A percentile compares a stretch with the other conserved stretches of the same genome.
Evolutionary conservation across 2,329 filamentous ascomycete species (phyloP).

Genomic region (Exutisphaerella laricina): DNA sequence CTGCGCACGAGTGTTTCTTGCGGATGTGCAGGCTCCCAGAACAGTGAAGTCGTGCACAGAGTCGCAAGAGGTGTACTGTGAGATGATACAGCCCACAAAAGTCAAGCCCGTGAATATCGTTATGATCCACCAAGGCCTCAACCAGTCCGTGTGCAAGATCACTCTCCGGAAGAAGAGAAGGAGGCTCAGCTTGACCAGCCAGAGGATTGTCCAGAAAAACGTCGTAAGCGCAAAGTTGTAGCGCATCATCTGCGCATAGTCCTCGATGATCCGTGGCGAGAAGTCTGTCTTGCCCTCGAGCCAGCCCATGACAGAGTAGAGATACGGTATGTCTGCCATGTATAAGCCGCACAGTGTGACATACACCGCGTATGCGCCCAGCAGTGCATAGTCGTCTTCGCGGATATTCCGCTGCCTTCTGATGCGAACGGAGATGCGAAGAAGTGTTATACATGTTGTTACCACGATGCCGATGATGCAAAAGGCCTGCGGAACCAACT

Average conservation of each 20-base stretch:
- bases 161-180: conserved; percentile 13
- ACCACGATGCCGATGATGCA: conserved; percentile 12
- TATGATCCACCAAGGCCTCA: conserved; percentile 9
- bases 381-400: conserved; percentile 11
- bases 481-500: conserved; percentile 3
- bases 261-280: background rate
- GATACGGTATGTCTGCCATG: conserved; percentile 11
- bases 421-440: conserved; percentile 10
- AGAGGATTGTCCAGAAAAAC: conserved; percentile 11
- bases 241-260: conserved; percentile 9
- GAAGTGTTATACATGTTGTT: conserved; percentile 4
- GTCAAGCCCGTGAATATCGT: conserved; percentile 5
- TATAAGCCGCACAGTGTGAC: conserved; percentile 8
- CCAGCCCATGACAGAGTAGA: conserved; percentile 10
- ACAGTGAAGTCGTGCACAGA: conserved; percentile 4
- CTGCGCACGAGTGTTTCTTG: conserved; percentile 5
- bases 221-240: conserved; percentile 10
- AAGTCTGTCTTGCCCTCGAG: background rate
- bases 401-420: conserved; percentile 6
- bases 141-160: conserved; percentile 6
- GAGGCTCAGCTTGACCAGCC: conserved; percentile 12
- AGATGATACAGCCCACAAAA: conserved; percentile 8
- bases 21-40: conserved; percentile 1
- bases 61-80: conserved; percentile 7
- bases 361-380: conserved; percentile 7